phyloP scores from a whole-genome alignment of 352 stramenopile genomes.

The Phytophthora citrophthora region DNA sequence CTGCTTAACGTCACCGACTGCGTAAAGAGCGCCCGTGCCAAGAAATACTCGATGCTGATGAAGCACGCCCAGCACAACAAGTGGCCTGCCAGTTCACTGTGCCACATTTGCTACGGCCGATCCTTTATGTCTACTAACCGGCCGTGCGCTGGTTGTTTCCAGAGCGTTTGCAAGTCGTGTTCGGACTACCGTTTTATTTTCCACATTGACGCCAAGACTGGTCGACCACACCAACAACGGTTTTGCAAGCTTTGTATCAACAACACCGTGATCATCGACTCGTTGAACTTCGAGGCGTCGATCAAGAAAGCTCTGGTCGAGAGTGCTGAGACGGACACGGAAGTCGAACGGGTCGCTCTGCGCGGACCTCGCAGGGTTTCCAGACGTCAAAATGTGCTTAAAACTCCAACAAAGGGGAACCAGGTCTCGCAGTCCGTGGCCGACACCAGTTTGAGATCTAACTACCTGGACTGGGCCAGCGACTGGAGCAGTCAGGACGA shows the following conservation, averaged over 20 bases:
- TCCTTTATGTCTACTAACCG: conserved; percentile 48
- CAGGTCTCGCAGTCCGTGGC: conserved; percentile 28
- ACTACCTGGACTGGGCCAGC: conserved; percentile 44
- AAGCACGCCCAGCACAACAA: conserved; percentile 40
- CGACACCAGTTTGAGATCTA: conserved; percentile 38
- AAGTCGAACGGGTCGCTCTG: conserved; percentile 25
- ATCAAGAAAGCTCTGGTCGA: conserved; percentile 26
- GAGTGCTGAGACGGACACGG: conserved; percentile 27
- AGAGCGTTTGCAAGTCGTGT: conserved; percentile 57
- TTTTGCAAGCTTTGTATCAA: conserved; percentile 62
- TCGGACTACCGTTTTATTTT: conserved; percentile 57
- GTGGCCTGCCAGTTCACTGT: conserved; percentile 39
- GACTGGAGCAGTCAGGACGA: conserved; percentile 50
- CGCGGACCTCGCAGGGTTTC: conserved; percentile 12
- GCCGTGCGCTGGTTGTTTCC: conserved; percentile 48
- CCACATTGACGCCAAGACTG: conserved; percentile 47
- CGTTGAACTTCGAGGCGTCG: conserved; percentile 38
- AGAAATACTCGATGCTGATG: conserved; percentile 50
- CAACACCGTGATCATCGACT: conserved; percentile 38
- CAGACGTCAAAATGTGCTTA: conserved; percentile 26
- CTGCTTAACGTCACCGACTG: conserved; percentile 43
- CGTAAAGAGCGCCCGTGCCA: conserved; percentile 48
- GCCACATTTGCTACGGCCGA: conserved; percentile 52
- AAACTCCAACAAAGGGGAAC: conserved; percentile 19
- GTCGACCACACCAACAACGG: conserved; percentile 39